Evolutionary conservation across 164 flowering plant species (phyloP), one percentile per base, ranked within the genome.

Genomic region (Aristolochia contorta): DNA sequence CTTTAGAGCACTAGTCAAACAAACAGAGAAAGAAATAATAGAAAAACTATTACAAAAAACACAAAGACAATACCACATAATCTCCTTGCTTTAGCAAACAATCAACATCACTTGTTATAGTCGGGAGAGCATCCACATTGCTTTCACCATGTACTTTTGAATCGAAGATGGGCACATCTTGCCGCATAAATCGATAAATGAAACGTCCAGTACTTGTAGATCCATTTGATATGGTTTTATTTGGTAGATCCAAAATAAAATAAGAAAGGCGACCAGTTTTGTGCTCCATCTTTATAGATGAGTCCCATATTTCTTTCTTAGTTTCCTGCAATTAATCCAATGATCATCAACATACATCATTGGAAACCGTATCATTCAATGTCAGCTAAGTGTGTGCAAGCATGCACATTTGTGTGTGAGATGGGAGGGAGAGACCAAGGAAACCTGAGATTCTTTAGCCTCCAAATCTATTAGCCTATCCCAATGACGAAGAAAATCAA

Each of bases 401-500:
- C 43, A 37, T 6, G 43, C 43, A 37, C 43, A 37, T 10, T 0
- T 3, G 43, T 8, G 10, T 37, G 0, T 37, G 43, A 37, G 10
- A 37, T 37, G 10, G 12, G 43, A 37, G 12, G 43, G 43, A 37
- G 43, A 37, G 25, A 61, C 46, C 21, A 49, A 49, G 22, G 12
- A 22, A 37, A 85, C 97, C 93, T 80, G 83, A 58, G 69, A 59
- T 77, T 78, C 86, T 66, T 76, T 85, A 46, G 99, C 91, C 71
- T 94, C 99, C 70, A 94, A 76, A 72, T 94, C 99, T 72, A 94
- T 84, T 67, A 94, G 68, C 53, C 83, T 71, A 66, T 87, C 92
- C 99, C 99, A 94, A 20, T 77, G 83, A 47, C 66, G 68, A 62
- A 94, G 84, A 73, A 94, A 94, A 67, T 47, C 65, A 68, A 22